A percentile compares a stretch with the other conserved stretches of the same genome.
Evolutionary conservation across 1,284 basidiomycete genomes (phyloP).

Genomic region (Trametes polyzona): DNA sequence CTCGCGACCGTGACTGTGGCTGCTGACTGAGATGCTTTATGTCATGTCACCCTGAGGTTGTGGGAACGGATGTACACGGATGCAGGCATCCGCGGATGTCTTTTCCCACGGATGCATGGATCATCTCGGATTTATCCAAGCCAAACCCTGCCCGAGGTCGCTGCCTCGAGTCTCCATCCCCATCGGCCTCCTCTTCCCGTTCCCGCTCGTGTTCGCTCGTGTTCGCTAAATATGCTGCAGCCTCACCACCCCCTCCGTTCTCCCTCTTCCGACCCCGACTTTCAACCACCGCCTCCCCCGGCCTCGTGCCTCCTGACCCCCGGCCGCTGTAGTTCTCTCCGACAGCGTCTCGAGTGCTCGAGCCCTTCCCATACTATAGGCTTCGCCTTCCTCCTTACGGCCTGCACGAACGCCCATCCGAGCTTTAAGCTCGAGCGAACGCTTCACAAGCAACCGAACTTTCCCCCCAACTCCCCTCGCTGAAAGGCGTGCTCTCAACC

Average conservation of each 20-base stretch:
- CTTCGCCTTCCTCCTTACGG: neutral
- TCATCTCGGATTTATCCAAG: too few species aligned
- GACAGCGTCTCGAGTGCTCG: conserved; percentile 3
- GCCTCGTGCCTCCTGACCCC: neutral
- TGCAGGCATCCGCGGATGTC: too few species aligned
- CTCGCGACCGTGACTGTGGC: too few species aligned
- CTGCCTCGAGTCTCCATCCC: neutral
- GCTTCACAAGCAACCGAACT: neutral
- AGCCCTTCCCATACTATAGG: neutral
- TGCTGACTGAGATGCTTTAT: too few species aligned
- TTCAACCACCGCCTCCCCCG: too few species aligned
- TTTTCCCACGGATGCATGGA: too few species aligned
- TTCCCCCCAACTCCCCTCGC: neutral
- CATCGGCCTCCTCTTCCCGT: conserved; percentile 6
- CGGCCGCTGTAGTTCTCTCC: neutral
- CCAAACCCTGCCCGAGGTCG: too few species aligned
- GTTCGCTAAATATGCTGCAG: neutral
- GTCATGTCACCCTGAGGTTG: too few species aligned
- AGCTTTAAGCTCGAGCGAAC: neutral
- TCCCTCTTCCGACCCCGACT: neutral
- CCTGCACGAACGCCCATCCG: neutral
- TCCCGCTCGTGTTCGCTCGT: neutral
- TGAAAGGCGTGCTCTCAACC: neutral
- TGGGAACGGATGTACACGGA: too few species aligned
- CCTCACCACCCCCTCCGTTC: neutral